Evolutionary conservation across 1,284 basidiomycete species (phyloP), one percentile per base, ranked within the genome.

Genomic region (Laetiporus sulphureus): DNA sequence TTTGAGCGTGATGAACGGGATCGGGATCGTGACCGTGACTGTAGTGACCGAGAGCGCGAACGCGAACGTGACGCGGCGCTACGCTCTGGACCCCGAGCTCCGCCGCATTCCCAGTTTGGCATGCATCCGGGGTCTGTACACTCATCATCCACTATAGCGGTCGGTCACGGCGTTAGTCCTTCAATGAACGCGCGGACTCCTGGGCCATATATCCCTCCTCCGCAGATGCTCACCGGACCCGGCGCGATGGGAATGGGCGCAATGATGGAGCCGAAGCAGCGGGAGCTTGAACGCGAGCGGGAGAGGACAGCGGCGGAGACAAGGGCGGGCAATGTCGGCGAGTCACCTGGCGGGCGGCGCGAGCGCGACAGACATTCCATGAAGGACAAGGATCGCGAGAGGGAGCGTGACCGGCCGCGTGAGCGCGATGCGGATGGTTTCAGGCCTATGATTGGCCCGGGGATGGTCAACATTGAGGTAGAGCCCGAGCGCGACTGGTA

Each of bases 211-310:
- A 32, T 18, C 5, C 33, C 12, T 15, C n/a, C n/a, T n/a, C 6
- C 49, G 36, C 50, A 50, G 20, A 30, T 48, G 38, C 46, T 52
- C 19, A 32, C 44, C n/a, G 51, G 52, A 13, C 51, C 50, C n/a
- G 51, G 55, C 40, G 38, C 52, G 30, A 51, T 44, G 11, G 44
- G 45, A 13, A 39, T 45, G 30, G 15, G 32, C 36, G 36, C 42
- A 4, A 13, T 34, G 8, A 31, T 41, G 2, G 36, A 46, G 15
- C 30, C 39, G 44, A 38, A 49, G 38, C 54, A 55, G 30, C 32
- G 54, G 19, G 55, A 57, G 30, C 50, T 53, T 20, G 56, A 57
- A 15, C 45, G 51, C 23, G 53, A 54, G 13, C 45, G 50, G 44
- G 58, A 54, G 29, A n/a, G n/a, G n/a, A 38, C 45, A 10, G 48